Percentiles rank a stretch among this genome's conserved stretches.
These are phyloP conservation scores for Xylaria sp. DNA, from an alignment of 2,329 filamentous ascomycete species.

Conservation along the genomic window DNA sequence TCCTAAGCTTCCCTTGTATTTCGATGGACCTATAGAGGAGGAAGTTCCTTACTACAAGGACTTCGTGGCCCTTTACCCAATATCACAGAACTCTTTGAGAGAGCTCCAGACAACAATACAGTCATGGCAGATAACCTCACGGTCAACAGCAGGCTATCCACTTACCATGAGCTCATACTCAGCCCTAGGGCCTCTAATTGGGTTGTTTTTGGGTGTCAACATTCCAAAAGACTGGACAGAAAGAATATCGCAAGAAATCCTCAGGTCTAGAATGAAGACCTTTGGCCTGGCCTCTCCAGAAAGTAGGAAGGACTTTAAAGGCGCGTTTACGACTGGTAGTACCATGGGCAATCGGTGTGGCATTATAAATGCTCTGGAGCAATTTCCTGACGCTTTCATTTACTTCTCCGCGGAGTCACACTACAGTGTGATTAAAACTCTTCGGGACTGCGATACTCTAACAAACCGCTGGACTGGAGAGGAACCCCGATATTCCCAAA, in stretches of 20 bases:
- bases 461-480: conserved; percentile 13
- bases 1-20: neutral
- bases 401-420: conserved; percentile 23
- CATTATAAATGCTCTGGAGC: conserved; percentile 17
- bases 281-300: conserved; percentile 7
- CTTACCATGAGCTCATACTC: conserved; percentile 19
- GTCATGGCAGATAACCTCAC: conserved; percentile 17
- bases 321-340: conserved; percentile 22
- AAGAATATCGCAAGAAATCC: neutral
- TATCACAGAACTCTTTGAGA: neutral
- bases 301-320: conserved; percentile 6
- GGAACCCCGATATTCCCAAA: conserved; percentile 1
- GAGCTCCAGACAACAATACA: conserved; percentile 6
- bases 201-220: conserved; percentile 7
- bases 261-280: neutral
- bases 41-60: neutral
- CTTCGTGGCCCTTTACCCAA: conserved; percentile 1
- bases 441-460: conserved; percentile 19
- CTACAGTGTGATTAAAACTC: conserved; percentile 24
- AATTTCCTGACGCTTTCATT: conserved; percentile 15
- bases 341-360: conserved; percentile 26
- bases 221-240: conserved; percentile 15
- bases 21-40: neutral
- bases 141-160: conserved; percentile 17
- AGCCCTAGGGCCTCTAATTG: conserved; percentile 21